Evolutionary conservation across 495 filamentous ascomycete species (phyloP).

Genomic region (Emericellopsis terricola): DNA sequence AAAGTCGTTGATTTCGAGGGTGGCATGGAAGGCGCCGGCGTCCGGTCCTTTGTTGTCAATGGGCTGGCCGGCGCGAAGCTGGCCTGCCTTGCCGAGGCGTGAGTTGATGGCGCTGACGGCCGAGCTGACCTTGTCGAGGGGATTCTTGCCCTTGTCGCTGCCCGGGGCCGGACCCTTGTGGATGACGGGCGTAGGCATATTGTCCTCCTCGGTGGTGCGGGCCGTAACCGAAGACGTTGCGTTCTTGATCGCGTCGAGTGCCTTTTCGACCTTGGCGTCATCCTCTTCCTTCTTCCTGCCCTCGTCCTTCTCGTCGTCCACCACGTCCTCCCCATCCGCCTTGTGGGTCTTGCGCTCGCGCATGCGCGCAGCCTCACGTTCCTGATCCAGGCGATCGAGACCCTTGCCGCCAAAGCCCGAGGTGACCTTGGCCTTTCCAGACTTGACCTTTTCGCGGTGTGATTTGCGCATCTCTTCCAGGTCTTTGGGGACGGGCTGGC

Average conservation of each 20-base stretch:
- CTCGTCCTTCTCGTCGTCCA: conserved; percentile 75
- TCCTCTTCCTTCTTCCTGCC: conserved; percentile 31
- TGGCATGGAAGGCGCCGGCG: conserved; percentile 92
- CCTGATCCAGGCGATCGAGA: conserved; percentile 74
- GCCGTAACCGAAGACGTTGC: conserved; percentile 37
- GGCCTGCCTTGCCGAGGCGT: conserved; percentile 68
- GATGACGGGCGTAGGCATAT: too few species aligned
- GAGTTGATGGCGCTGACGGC: conserved; percentile 77
- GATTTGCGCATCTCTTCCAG: conserved; percentile 38
- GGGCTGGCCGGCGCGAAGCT: conserved; percentile 76
- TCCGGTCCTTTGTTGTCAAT: conserved; percentile 98
- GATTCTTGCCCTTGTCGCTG: conserved; percentile 45
- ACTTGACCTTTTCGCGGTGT: conserved; percentile 78
- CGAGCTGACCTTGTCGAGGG: conserved; percentile 66
- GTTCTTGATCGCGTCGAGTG: conserved; percentile 42
- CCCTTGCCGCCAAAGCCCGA: conserved; percentile 93
- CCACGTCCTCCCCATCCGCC: conserved; percentile 72
- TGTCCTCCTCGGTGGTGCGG: conserved; percentile 18
- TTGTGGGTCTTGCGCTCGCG: conserved; percentile 80
- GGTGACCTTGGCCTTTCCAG: conserved; percentile 73
- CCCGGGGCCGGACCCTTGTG: conserved; percentile 19
- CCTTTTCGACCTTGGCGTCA: conserved; percentile 38
- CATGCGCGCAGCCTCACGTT: conserved; percentile 66
- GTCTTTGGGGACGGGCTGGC: conserved; percentile 57
- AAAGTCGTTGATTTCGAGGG: conserved; percentile 97